phyloP scores from a whole-genome alignment of 2,329 filamentous ascomycete species.

The Alternaria arbusti region DNA sequence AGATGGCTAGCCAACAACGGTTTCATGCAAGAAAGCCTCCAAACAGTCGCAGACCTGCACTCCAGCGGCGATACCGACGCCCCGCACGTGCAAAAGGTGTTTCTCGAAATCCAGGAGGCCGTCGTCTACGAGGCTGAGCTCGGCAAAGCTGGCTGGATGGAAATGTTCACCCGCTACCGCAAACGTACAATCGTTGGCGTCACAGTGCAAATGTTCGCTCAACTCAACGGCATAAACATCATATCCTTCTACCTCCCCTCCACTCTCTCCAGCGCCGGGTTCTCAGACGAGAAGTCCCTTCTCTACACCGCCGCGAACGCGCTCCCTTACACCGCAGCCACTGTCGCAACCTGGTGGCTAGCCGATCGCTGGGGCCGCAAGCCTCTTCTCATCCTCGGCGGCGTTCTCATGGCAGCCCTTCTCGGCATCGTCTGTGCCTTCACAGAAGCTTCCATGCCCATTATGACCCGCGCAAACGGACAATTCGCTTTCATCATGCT shows the following conservation, averaged over 20 bases:
- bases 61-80: conserved; percentile 45
- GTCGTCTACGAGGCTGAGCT: conserved; percentile 47
- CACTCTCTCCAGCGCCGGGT: conserved; percentile 30
- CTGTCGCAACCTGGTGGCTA: conserved; percentile 49
- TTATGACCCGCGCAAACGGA: conserved; percentile 44
- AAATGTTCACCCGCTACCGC: conserved; percentile 53
- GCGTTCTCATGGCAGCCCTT: conserved; percentile 43
- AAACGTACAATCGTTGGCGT: conserved; percentile 53
- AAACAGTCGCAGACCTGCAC: conserved; percentile 52
- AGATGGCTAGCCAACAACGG: conserved; percentile 53
- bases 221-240: conserved; percentile 53
- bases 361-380: conserved; percentile 52
- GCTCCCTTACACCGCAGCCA: conserved; percentile 50
- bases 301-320: conserved; percentile 52
- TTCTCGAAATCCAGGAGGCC: conserved; percentile 48
- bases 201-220: conserved; percentile 51
- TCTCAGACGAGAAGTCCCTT: conserved; percentile 47
- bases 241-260: conserved; percentile 52
- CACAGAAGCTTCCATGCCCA: conserved; percentile 40
- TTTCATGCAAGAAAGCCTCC: conserved; percentile 48
- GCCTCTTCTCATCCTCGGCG: conserved; percentile 45
- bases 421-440: conserved; percentile 50
- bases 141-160: conserved; percentile 43
- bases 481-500: conserved; percentile 51
- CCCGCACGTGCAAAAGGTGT: conserved; percentile 46